These are phyloP conservation scores for Talaromyces wortmannii DNA, from an alignment of 495 filamentous ascomycete species.

Conservation along the genomic window DNA sequence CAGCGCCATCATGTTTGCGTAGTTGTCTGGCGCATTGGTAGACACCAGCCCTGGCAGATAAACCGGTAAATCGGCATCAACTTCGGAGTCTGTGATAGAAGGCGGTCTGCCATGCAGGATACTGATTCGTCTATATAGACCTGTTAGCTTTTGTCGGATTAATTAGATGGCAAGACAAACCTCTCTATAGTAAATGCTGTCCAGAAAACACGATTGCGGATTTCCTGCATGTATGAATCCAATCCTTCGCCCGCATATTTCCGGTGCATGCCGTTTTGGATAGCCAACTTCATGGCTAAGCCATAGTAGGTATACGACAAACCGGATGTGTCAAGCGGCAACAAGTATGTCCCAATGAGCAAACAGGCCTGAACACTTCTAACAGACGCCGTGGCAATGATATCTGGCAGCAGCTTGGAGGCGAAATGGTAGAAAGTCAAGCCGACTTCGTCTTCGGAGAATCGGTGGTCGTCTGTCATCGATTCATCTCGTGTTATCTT, in stretches of 20 bases:
- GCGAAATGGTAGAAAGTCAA: slow-evolving; percentile 47
- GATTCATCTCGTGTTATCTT: slow-evolving; percentile 20
- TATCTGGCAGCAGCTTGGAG: slow-evolving; percentile 41
- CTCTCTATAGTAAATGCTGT: slow-evolving; percentile 45
- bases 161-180: slow-evolving; percentile 11
- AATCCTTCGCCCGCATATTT: slow-evolving; percentile 39
- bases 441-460: slow-evolving; percentile 45
- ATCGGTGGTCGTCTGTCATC: slow-evolving; percentile 31
- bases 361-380: slow-evolving; percentile 47
- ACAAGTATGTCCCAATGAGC: slow-evolving; percentile 40
- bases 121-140: slow-evolving; percentile 10
- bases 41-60: slow-evolving; percentile 27
- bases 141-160: not conserved
- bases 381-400: slow-evolving; percentile 45
- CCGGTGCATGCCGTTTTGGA: slow-evolving; percentile 50
- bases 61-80: slow-evolving; percentile 39
- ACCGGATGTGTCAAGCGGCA: slow-evolving; percentile 43
- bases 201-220: slow-evolving; percentile 45
- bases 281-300: slow-evolving; percentile 41
- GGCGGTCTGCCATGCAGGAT: slow-evolving; percentile 42
- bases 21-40: slow-evolving; percentile 13
- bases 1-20: slow-evolving; percentile 38
- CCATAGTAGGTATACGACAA: slow-evolving; percentile 46
- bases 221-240: slow-evolving; percentile 33
- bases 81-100: slow-evolving; percentile 35